Percentiles rank a stretch among this genome's conserved stretches.
These are phyloP conservation scores for Amanita thiersii DNA, from an alignment of 768 basidiomycete genomes.

Conservation along the genomic window DNA sequence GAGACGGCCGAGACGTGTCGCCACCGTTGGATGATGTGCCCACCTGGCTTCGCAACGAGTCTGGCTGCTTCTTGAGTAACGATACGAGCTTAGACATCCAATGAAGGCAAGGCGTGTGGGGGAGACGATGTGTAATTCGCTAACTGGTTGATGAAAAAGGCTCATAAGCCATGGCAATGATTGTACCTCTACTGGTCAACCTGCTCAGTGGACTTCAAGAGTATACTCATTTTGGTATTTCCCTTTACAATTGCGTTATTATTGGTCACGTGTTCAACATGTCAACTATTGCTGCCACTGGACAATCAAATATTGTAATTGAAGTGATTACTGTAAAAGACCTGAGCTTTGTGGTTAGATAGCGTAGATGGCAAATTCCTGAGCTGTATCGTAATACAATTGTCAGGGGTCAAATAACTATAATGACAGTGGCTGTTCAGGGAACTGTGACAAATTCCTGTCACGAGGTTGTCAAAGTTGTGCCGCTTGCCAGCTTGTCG, in stretches of 20 bases:
- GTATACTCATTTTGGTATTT: constrained; percentile 1
- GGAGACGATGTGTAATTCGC: neutral
- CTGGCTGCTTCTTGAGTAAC: constrained; percentile 2
- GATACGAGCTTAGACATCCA: constrained; percentile 4
- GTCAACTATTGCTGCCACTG: too few relatives aligned
- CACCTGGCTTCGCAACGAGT: neutral
- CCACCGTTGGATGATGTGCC: neutral
- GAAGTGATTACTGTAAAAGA: too few relatives aligned
- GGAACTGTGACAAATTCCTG: neutral
- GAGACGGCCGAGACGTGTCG: neutral
- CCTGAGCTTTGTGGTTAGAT: too few relatives aligned
- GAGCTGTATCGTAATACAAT: neutral
- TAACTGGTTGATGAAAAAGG: neutral
- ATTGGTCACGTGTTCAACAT: constrained; percentile 5
- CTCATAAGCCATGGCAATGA: neutral
- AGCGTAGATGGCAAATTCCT: neutral
- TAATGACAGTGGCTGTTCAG: too few relatives aligned
- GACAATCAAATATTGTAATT: too few relatives aligned
- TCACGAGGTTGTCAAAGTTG: neutral
- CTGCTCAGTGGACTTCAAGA: neutral
- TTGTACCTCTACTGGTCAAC: neutral
- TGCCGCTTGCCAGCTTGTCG: constrained; percentile 8
- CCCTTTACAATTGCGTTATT: neutral
- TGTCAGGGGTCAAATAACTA: neutral
- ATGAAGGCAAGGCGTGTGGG: neutral